Evolutionary conservation across 2,329 filamentous ascomycete species (phyloP), one percentile per base, ranked within the genome.

Genomic region (Diaporthe caulivora): DNA sequence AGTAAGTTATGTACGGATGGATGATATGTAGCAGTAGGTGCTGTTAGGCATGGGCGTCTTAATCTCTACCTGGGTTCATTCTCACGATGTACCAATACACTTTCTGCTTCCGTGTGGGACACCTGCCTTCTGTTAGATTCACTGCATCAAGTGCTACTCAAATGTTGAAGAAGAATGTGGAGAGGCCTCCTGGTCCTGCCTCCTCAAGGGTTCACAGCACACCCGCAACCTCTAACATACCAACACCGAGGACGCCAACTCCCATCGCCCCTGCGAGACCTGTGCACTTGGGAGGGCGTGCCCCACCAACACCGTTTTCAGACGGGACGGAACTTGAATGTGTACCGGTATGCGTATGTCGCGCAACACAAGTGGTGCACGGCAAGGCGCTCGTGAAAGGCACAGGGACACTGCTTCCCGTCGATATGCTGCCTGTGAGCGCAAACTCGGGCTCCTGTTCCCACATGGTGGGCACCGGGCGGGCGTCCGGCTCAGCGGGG

Each of bases 291-390:
- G 40, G 21, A 8, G 4, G 11, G n/a, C 47, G 26, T 10, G 40
- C 51, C 18, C 24, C 37, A 15, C 18, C 62, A 57, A 21, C 53
- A 31, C 62, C 40, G 15, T 42, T 58, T 7, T n/a, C 13, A 24
- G 37, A 29, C 3, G 37, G 21, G 8, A 18, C 10, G 44, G 34
- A 34, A 34, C 9, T 5, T 34, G 34, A 5, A 34, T 62, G 62
- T 40, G 24, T 3, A 4, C 9, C 1, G 29, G 10, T 21, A 21
- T 6, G 78, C 80, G 2, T 80, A 80, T n/a, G 80, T 80, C 1
- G 83, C 81, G 53, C 85, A 87, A 70, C 81, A 69, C 81, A 76
- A 9, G 75, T 76, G 0, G 83, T 84, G 71, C 85, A 87, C 0
- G 86, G 85, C 62, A 74, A 44, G 18, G 47, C 72, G 3, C 47